These are phyloP conservation scores for Cladosporium cucumerinum DNA, from an alignment of 2,329 filamentous ascomycete species.

Conservation along the genomic window DNA sequence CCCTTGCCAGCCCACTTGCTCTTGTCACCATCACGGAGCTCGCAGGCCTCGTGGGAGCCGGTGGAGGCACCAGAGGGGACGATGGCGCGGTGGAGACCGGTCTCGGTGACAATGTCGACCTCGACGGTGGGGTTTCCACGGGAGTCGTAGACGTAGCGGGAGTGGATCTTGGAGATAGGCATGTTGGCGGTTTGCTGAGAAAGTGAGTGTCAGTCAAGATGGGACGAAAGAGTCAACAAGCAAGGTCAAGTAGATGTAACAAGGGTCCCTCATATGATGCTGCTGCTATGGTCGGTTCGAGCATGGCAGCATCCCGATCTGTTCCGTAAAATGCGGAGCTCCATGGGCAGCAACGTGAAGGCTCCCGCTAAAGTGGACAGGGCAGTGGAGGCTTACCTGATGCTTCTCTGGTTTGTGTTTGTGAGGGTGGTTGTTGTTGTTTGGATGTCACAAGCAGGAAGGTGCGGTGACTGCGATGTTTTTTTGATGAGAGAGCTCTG, in stretches of 20 bases:
- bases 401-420: constrained; percentile 11
- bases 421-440: neutral
- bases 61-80: constrained; percentile 96
- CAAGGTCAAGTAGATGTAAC: neutral
- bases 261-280: neutral
- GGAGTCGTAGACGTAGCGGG: constrained; percentile 91
- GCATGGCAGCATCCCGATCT: constrained; percentile 3
- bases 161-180: constrained; percentile 61
- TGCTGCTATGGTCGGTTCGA: neutral
- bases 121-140: constrained; percentile 97
- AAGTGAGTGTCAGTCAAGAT: neutral
- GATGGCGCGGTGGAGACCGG: constrained; percentile 93
- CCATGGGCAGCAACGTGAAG: constrained; percentile 16
- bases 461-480: neutral
- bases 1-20: constrained; percentile 54
- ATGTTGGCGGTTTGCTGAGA: constrained; percentile 55
- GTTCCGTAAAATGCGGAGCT: constrained; percentile 16
- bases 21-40: constrained; percentile 54
- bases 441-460: too few relatives aligned
- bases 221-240: neutral
- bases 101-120: constrained; percentile 95
- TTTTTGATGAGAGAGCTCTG: too few relatives aligned
- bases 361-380: constrained; percentile 1
- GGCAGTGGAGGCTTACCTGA: constrained; percentile 12
- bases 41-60: constrained; percentile 55